A percentile compares a stretch with the other conserved stretches of the same genome.
Evolutionary conservation across 2,329 filamentous ascomycete species (phyloP).

Genomic region (Magnaporthiopsis rhizophila): DNA sequence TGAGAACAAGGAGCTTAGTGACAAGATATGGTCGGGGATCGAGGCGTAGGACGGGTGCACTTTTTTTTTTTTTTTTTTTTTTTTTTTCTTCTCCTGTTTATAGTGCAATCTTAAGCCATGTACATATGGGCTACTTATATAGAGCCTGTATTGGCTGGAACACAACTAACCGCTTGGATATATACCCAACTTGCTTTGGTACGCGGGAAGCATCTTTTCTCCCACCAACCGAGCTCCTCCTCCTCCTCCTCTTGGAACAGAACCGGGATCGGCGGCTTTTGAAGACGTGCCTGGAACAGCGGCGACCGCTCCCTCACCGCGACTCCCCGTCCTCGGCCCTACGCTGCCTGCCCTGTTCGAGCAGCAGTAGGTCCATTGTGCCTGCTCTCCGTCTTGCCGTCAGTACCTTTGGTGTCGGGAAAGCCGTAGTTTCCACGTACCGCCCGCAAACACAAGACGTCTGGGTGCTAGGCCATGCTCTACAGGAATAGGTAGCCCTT

Average conservation of each 20-base stretch:
- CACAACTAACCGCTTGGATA: too few relatives aligned
- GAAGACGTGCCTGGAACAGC: conserved; percentile 41
- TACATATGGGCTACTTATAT: neutral
- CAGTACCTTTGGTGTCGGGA: too few relatives aligned
- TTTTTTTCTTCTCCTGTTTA: neutral
- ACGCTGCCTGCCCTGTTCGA: conserved; percentile 21
- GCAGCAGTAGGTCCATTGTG: conserved; percentile 38
- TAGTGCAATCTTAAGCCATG: too few relatives aligned
- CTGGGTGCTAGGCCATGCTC: conserved; percentile 35
- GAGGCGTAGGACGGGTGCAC: neutral
- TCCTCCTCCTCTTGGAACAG: conserved; percentile 33
- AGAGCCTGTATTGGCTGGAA: neutral
- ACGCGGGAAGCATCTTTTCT: conserved; percentile 25
- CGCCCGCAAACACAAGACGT: conserved; percentile 34
- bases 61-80: neutral
- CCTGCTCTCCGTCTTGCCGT: conserved; percentile 40
- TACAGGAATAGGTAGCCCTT: conserved; percentile 47
- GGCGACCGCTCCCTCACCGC: conserved; percentile 38
- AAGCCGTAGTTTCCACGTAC: conserved; percentile 42
- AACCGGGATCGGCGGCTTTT: conserved; percentile 29
- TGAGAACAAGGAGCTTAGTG: conserved; percentile 3
- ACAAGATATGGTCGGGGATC: conserved; percentile 3
- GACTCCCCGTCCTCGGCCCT: conserved; percentile 29
- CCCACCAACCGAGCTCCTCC: conserved; percentile 38
- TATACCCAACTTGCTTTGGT: neutral